Evolutionary conservation across 2,329 filamentous ascomycete genomes (phyloP), one percentile per base, ranked within the genome.

Genomic region (Fusarium sambucinum): DNA sequence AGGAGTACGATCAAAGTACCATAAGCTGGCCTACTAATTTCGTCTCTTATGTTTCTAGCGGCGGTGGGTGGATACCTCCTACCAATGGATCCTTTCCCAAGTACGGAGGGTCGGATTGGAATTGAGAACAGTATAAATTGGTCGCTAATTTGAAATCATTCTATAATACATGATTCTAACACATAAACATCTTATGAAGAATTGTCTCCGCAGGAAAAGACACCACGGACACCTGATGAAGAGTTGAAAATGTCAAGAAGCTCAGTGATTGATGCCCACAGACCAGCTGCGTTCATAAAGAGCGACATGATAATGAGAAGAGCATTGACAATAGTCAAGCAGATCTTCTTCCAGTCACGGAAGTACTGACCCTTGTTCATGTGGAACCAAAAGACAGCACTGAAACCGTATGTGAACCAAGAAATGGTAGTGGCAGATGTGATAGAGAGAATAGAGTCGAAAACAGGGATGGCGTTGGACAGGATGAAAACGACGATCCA

Each of bases 391-490:
- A 76, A 73, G 12, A 74, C 62, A 14, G 68, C 71, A 19, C 66
- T 63, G 8, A 75, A 68, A 16, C 70, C 66, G 5, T 72, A 75
- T 0, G 71, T 75, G 2, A 75, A 75, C 74, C 74, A 75, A 8
- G 74, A 64, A 12, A 75, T 71, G 7, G 72, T 74, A 2, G 72
- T 75, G 5, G 74, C 71, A 0, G 72, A 73, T 1, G 72, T 73
- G 6, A 76, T 75, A 1, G 71, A 68, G 17, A 76, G 66, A 13
- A 76, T 75, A 0, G 74, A 75, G 25, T 75, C 72, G 25, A 76
- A 76, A 1, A 75, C 66, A 2, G 74, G 74, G 14, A 76, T 75
- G 9, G 69, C 73, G 33, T 75, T 76, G 8, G 73, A 76, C 11
- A 76, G 51, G 9, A 71, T 69, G 5, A 76, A 76, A 4, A 70